phyloP scores from a whole-genome alignment of 345 rosid species.

The Eucalyptus coolabah region DNA sequence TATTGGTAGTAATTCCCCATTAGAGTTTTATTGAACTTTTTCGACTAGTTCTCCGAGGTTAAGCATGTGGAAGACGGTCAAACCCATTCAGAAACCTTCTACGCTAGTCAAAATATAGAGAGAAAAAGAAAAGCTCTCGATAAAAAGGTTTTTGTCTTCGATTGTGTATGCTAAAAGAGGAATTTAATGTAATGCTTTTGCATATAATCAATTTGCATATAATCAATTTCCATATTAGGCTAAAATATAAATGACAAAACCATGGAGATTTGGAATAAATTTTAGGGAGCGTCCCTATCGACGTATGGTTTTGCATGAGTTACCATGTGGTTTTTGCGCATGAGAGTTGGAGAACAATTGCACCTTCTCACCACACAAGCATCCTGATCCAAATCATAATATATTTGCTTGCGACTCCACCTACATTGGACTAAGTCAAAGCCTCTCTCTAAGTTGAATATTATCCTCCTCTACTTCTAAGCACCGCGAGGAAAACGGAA shows the following conservation, averaged over 20 bases:
- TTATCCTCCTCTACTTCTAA: background rate
- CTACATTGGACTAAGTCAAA: background rate
- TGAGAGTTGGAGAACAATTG: background rate
- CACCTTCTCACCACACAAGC: background rate
- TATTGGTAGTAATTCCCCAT: background rate
- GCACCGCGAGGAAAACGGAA: background rate
- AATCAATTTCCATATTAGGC: background rate
- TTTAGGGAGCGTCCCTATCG: background rate
- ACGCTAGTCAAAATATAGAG: background rate
- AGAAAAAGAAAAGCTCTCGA: background rate
- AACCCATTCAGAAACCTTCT: background rate
- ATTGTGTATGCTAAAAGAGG: background rate
- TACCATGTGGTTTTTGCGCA: background rate
- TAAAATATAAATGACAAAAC: background rate
- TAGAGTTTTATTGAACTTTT: background rate
- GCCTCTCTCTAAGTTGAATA: background rate
- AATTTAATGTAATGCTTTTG: background rate
- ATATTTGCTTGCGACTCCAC: background rate
- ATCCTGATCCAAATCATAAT: background rate
- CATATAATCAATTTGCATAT: background rate
- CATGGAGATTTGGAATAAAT: background rate
- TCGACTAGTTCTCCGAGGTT: background rate
- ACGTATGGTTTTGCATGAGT: background rate
- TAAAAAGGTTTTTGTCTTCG: background rate
- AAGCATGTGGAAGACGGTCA: background rate